Evolutionary conservation across 768 basidiomycete species (phyloP), one percentile per base, ranked within the genome.

Genomic region (Psilocybe cyanescens): DNA sequence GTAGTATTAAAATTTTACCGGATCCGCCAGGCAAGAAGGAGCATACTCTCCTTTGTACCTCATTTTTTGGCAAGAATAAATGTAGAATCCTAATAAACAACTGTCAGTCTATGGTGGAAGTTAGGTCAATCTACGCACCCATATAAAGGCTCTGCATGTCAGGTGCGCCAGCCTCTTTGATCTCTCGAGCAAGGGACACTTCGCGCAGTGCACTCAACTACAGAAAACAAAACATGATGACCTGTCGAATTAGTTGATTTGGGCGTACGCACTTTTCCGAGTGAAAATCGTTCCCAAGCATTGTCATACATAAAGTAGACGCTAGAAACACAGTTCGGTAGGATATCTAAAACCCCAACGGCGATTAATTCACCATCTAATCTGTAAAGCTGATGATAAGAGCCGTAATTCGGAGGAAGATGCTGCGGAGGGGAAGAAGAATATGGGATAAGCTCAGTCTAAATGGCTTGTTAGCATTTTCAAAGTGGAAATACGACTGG

Each of bases 11-110:
- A 39, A 4, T 66, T 81, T 67, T 64, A 95, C 92, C 7, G 96
- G 95, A 74, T 99, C 96, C 11, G 86, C 83, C 17, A 99, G 81
- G 65, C 85, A 94, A 2, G 96, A 97, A 0, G 97, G 97, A 0
- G 80, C 72, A 66, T 96, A 99, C 58, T 97, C 95, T 30, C 89
- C 95, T 70, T 99, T 99, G 76, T 99, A 99, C 58, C 82, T 82
- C 97, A 99, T 99, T 75, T 99, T 99, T 54, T 78, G 85, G 70
- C 96, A 98, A 2, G 91, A 87, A 67, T 97, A 84, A 41, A 99
- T 91, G 73, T 98, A 99, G 73, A 87, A 98, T 6, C 96, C 96
- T 97, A 67, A 35, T 12, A 8, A 12, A 17, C 11, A 17, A n/a
- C 44, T 24, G 16, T 35, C 19, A 30, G 2, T 7, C 30, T 44